Evolutionary conservation across 169 alveolate genomes (phyloP), one percentile per base, ranked within the genome.

Genomic region (Plasmodium yoelii): DNA sequence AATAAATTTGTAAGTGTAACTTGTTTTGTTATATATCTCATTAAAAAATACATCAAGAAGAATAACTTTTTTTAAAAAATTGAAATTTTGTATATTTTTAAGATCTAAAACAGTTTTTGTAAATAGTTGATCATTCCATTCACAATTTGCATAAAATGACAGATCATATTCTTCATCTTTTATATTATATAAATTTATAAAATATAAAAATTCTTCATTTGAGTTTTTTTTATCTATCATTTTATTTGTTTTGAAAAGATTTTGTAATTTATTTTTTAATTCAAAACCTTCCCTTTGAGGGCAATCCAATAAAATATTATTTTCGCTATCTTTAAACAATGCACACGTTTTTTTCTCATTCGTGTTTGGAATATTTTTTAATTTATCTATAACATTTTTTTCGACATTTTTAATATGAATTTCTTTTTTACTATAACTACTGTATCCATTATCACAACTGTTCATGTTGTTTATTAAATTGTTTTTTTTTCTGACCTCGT

Each of bases 141-240:
- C 55, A 9, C 59, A 39, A 49, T 67, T 82, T 13, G 80, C 61
- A 56, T 82, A 82, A 42, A 82, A 82, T 19, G 90, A 82, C 19
- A 82, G 18, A 34, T 82, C 84, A 67, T 82, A 26, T 46, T 82
- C 84, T 59, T 82, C 90, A 47, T 82, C 51, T 61, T 71, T 70
- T 82, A 82, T 22, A 18, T 82, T 82, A 28, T 82, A 82, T 67
- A 82, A 82, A 82, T 82, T 82, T 53, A 68, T 39, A 39, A 82
- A 82, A 26, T 82, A 65, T 61, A 82, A 51, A 82, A 65, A 22
- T 24, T 71, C 80, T 0, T 69, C 44, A 28, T 42, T 53, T 44
- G 51, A n/a, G 53, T 39, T 19, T 42, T 61, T 64, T 73, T 67
- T 51, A 59, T 61, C 15, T 22, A 22, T 24, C 19, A 10, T 26